Base-by-base conservation (phyloP, 805 yeast species). In the Candida dajiaensis region DNA sequence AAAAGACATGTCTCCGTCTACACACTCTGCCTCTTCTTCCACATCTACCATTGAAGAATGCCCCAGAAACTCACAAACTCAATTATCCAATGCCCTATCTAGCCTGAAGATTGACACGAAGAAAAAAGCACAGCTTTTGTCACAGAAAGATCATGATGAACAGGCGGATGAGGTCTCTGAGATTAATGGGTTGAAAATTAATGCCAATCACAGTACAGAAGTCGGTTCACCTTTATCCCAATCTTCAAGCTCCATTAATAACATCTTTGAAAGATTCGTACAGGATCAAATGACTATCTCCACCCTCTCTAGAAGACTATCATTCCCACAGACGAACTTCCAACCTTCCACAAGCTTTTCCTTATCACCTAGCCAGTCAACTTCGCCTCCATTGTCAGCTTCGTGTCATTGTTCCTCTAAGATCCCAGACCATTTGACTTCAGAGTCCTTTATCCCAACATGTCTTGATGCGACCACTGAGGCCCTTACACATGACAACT, bases 401-500 rank as follows among this genome's bases (percentile, higher is more conserved):
- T 9, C n/a, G 16, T 19, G 22, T 10, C n/a, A 28, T 9, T 9
- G 23, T 28, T 8, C 43, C 12, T 29, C 35, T 12, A n/a, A 35
- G 33, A 42, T 42, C 18, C 50, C 50, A 35, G 26, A 38, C 2
- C 50, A 47, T 33, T 35, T 47, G 13, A 42, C 38, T n/a, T 38
- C 47, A 8, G 86, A 87, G 61, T 85, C 88, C 63, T 77, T 66
- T 52, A 83, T 88, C 20, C 85, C 95, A 2, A 90, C 96, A 1
- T 87, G 87, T 9, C 69, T 88, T 55, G 95, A 86, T 57, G 88
- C 95, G 9, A 77, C 94, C 6, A 74, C 81, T 16, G 78, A 83
- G 48, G 67, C 85, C 28, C 70, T 81, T 39, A 76, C 81, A 15
- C 80, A 80, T 56, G 57, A 66, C 12, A 78, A 83, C 55, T 73